Percentiles rank a stretch among this genome's conserved stretches.
phyloP scores from a whole-genome alignment of 1,284 basidiomycete genomes.

The Fomitopsis schrenkii region DNA sequence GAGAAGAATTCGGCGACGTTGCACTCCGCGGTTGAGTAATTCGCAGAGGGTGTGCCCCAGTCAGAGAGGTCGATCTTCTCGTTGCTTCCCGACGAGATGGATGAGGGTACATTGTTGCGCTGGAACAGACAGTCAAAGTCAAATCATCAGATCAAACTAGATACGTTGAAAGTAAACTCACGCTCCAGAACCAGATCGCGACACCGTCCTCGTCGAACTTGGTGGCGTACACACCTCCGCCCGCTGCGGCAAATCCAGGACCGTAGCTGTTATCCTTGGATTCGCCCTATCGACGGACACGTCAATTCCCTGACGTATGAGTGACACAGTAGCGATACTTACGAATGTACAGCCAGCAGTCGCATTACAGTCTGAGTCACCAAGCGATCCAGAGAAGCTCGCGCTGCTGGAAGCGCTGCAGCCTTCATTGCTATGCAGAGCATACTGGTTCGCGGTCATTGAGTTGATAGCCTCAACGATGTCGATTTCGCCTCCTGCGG shows the following conservation, averaged over 20 bases:
- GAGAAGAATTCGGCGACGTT: slow-evolving; percentile 47
- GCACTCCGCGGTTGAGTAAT: slow-evolving; percentile 46
- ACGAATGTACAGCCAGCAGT: slow-evolving; percentile 50
- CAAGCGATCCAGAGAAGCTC: slow-evolving; percentile 34
- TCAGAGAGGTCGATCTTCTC: slow-evolving; percentile 42
- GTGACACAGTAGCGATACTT: background rate
- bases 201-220: slow-evolving; percentile 53
- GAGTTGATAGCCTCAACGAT: slow-evolving; percentile 45
- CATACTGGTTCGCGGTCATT: slow-evolving; percentile 42
- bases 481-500: slow-evolving; percentile 53
- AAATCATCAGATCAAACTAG: slow-evolving; percentile 2
- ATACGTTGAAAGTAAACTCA: slow-evolving; percentile 24
- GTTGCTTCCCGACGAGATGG: slow-evolving; percentile 13
- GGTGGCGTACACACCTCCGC: slow-evolving; percentile 62
- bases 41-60: slow-evolving; percentile 59
- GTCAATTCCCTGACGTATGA: background rate
- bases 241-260: slow-evolving; percentile 47
- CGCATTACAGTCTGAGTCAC: slow-evolving; percentile 36
- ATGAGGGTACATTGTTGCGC: slow-evolving; percentile 35
- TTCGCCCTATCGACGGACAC: slow-evolving; percentile 27
- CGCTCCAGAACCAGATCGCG: slow-evolving; percentile 64
- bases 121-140: slow-evolving; percentile 12
- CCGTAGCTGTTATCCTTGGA: slow-evolving; percentile 48
- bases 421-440: slow-evolving; percentile 42
- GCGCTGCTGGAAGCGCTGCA: slow-evolving; percentile 28